These are phyloP conservation scores for Pichia deserticola DNA, from an alignment of 805 yeast genomes.

Conservation along the genomic window DNA sequence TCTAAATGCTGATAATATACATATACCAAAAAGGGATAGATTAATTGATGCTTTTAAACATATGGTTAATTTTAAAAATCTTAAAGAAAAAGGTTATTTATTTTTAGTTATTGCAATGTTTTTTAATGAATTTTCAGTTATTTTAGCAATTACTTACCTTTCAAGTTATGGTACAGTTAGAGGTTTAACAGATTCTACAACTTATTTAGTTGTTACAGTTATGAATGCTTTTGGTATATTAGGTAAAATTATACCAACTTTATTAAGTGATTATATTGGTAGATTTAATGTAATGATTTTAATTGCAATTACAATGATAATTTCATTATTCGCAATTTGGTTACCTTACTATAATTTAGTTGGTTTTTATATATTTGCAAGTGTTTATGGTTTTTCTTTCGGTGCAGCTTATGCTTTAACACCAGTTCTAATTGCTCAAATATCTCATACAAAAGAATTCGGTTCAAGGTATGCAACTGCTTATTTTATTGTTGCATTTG, in stretches of 20 bases:
- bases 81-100: conserved; percentile 32
- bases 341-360: conserved; percentile 41
- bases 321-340: conserved; percentile 52
- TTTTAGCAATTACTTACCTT: conserved; percentile 42
- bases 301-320: conserved; percentile 37
- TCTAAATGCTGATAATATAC: conserved; percentile 16
- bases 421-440: conserved; percentile 55
- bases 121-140: conserved; percentile 41
- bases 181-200: conserved; percentile 35
- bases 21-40: conserved; percentile 12
- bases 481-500: conserved; percentile 50
- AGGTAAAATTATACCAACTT: conserved; percentile 27
- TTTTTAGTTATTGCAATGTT: conserved; percentile 36
- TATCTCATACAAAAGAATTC: conserved; percentile 51
- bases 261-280: conserved; percentile 34
- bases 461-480: conserved; percentile 67
- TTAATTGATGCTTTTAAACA: conserved; percentile 14
- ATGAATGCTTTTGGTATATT: conserved; percentile 39
- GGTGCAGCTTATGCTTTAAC: conserved; percentile 54
- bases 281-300: conserved; percentile 44
- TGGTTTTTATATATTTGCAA: conserved; percentile 45
- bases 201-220: conserved; percentile 43
- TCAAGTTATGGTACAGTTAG: conserved; percentile 46
- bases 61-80: conserved; percentile 33
- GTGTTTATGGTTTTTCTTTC: conserved; percentile 41